Percentiles rank a stretch among this genome's conserved stretches.
Evolutionary conservation across 2,329 filamentous ascomycete genomes (phyloP).

Genomic region (Aspergillus calidoustus): DNA sequence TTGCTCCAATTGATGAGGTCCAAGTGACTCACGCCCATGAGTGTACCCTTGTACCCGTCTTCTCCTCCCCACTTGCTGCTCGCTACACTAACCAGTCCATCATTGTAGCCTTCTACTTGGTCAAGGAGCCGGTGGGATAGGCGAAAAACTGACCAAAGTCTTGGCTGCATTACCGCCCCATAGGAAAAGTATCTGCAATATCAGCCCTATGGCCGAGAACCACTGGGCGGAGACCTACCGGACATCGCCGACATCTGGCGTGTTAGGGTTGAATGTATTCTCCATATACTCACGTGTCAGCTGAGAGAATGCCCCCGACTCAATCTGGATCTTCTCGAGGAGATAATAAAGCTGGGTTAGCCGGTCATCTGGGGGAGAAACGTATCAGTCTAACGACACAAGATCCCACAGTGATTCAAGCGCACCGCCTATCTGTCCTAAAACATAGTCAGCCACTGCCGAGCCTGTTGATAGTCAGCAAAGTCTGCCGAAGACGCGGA

Average conservation of each 20-base stretch:
- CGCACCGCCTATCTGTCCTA: slow-evolving; percentile 61
- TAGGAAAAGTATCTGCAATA: slow-evolving; percentile 63
- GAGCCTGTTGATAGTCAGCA: slow-evolving; percentile 49
- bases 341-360: slow-evolving; percentile 61
- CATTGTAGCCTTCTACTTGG: slow-evolving; percentile 62
- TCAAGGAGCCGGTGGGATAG: slow-evolving; percentile 60
- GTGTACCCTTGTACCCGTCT: slow-evolving; percentile 62
- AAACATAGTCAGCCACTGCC: slow-evolving; percentile 65
- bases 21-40: slow-evolving; percentile 66
- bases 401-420: slow-evolving; percentile 6
- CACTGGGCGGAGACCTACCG: slow-evolving; percentile 38
- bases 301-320: slow-evolving; percentile 66
- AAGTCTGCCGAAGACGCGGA: not conserved
- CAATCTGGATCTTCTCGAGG: slow-evolving; percentile 58
- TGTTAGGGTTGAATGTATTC: slow-evolving; percentile 63
- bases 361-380: slow-evolving; percentile 54
- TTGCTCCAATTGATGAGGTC: slow-evolving; percentile 72
- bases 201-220: slow-evolving; percentile 15
- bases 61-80: slow-evolving; percentile 63
- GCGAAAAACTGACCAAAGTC: slow-evolving; percentile 61
- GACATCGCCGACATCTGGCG: slow-evolving; percentile 59
- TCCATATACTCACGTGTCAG: slow-evolving; percentile 63
- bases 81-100: slow-evolving; percentile 64
- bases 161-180: slow-evolving; percentile 61
- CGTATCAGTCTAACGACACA: slow-evolving; percentile 3